Evolutionary conservation across 305 asterid species (phyloP).

Genomic region (Solanum hybrid): DNA sequence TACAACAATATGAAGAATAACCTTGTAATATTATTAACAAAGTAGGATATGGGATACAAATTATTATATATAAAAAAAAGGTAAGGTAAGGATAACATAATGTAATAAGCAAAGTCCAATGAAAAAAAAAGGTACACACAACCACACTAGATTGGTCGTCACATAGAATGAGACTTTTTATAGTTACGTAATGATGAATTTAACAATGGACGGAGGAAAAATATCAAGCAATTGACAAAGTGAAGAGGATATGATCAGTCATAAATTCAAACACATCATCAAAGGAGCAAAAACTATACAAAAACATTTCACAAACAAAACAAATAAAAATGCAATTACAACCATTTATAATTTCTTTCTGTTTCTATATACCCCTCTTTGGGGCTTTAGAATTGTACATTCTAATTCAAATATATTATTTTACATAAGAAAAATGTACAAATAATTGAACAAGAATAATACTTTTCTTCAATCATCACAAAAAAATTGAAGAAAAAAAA

Average conservation of each 20-base stretch:
- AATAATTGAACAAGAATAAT: neutral
- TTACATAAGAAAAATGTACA: neutral
- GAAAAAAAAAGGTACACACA: neutral
- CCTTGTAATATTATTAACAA: neutral
- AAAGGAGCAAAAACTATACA: neutral
- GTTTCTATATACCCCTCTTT: neutral
- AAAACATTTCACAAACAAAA: neutral
- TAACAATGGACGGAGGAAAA: fast-evolving
- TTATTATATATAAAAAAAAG: neutral
- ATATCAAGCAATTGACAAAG: neutral
- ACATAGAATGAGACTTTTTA: neutral
- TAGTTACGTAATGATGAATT: neutral
- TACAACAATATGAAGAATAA: too few relatives aligned
- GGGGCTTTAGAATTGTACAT: neutral
- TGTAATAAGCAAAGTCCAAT: neutral
- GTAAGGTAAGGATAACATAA: neutral
- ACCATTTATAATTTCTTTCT: neutral
- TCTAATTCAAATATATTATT: neutral
- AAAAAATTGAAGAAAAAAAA: neutral
- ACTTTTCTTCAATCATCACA: neutral
- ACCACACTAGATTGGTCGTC: fast-evolving
- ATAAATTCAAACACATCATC: neutral
- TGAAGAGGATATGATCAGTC: too few relatives aligned
- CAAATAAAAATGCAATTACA: neutral
- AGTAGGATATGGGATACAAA: neutral